Percentiles rank a stretch among this genome's conserved stretches.
phyloP scores from a whole-genome alignment of 2,329 filamentous ascomycete species.

The Stemphylium beticola region DNA sequence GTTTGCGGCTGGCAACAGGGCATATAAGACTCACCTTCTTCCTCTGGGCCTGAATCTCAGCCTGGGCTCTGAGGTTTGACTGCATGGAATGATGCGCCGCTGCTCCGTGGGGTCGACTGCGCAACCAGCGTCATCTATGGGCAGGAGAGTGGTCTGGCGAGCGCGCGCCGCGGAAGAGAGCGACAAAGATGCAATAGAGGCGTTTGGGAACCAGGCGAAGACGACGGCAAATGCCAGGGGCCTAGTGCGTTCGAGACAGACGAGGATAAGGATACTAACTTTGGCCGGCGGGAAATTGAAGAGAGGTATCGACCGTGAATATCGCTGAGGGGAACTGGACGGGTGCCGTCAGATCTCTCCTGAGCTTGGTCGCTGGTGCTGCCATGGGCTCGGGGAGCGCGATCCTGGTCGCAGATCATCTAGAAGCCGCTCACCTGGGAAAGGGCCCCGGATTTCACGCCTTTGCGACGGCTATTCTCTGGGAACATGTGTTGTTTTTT shows the following conservation, averaged over 20 bases:
- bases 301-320: constrained; percentile 11
- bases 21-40: constrained; percentile 58
- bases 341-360: constrained; percentile 15
- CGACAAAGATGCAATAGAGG: constrained; percentile 11
- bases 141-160: constrained; percentile 25
- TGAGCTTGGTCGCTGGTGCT: constrained; percentile 18
- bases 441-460: not conserved
- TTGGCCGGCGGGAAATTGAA: constrained; percentile 2
- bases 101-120: constrained; percentile 34
- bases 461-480: not conserved
- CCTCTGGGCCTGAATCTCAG: constrained; percentile 65
- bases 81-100: constrained; percentile 50
- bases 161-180: constrained; percentile 28
- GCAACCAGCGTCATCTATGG: constrained; percentile 46
- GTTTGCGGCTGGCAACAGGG: not conserved
- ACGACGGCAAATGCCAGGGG: constrained; percentile 33
- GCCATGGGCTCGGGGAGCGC: constrained; percentile 17
- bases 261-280: constrained; percentile 12
- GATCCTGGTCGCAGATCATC: constrained; percentile 32
- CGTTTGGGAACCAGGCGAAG: constrained; percentile 14
- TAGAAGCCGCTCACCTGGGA: constrained; percentile 16
- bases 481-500: not conserved
- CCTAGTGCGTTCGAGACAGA: constrained; percentile 18
- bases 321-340: constrained; percentile 9
- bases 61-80: constrained; percentile 57